Conservation (phyloP, 495 filamentous ascomycete genomes). For the Penicillium bovifimosum region DNA sequence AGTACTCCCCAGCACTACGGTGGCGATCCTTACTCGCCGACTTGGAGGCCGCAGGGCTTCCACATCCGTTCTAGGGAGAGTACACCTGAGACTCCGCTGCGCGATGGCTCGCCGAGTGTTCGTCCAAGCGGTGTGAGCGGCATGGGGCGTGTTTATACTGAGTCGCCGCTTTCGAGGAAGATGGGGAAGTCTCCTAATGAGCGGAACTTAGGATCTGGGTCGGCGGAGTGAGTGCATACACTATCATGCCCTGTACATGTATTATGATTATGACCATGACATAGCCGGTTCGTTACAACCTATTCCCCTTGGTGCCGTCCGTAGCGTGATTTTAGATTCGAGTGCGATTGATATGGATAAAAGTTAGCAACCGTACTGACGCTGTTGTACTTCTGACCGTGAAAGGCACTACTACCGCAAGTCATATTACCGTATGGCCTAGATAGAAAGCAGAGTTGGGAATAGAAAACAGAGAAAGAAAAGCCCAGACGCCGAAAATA, state of each 20-base stretch:
- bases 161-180: constrained; percentile 31
- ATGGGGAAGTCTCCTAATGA: constrained; percentile 10
- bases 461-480: constrained; percentile 13
- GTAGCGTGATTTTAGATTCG: no score
- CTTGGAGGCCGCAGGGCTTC: constrained; percentile 23
- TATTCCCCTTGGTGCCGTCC: no score
- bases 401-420: no score
- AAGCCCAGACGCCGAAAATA: constrained; percentile 17
- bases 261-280: constrained; percentile 11
- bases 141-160: constrained; percentile 23
- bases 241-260: constrained; percentile 5
- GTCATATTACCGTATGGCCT: no score
- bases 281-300: neutral
- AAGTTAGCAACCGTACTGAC: no score
- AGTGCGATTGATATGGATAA: no score
- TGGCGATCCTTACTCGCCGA: constrained; percentile 30
- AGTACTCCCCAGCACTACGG: constrained; percentile 25
- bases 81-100: constrained; percentile 35
- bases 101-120: constrained; percentile 17
- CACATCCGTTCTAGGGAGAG: constrained; percentile 37
- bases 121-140: constrained; percentile 21
- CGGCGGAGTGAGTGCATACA: constrained; percentile 6
- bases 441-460: constrained; percentile 13
- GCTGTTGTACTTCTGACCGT: no score
- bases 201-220: constrained; percentile 8